Evolutionary conservation across 805 yeast genomes (phyloP).

Genomic region (Cyberlindnera maritima): DNA sequence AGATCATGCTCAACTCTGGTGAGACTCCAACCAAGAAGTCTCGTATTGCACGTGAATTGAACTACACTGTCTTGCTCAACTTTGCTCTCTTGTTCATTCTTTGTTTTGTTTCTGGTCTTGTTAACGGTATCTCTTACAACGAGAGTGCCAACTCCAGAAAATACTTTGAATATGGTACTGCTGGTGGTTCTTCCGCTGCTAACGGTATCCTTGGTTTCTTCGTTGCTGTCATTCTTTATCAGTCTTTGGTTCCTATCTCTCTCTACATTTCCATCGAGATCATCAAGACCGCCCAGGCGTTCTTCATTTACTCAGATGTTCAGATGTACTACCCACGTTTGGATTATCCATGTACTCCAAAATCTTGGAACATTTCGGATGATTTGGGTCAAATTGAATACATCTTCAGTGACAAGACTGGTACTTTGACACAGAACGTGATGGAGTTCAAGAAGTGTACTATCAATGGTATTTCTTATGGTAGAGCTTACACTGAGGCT

Average conservation of each 20-base stretch:
- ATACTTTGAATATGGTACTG: slow-evolving; percentile 68
- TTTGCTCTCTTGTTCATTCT: slow-evolving; percentile 60
- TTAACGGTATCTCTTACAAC: slow-evolving; percentile 65
- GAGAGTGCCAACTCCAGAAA: slow-evolving; percentile 47
- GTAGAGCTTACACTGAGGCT: slow-evolving; percentile 82
- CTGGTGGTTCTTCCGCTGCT: slow-evolving; percentile 60
- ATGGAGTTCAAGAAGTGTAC: slow-evolving; percentile 87
- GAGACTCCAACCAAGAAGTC: slow-evolving; percentile 76
- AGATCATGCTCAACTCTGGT: slow-evolving; percentile 80
- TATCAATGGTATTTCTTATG: slow-evolving; percentile 68
- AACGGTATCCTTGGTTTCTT: slow-evolving; percentile 74
- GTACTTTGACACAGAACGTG: slow-evolving; percentile 78
- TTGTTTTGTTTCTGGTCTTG: slow-evolving; percentile 68
- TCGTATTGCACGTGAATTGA: slow-evolving; percentile 69
- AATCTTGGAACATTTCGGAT: slow-evolving; percentile 83
- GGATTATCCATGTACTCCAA: slow-evolving; percentile 82
- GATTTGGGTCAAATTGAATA: slow-evolving; percentile 86
- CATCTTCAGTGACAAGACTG: slow-evolving; percentile 81
- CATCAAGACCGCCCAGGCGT: slow-evolving; percentile 79
- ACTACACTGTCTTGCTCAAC: slow-evolving; percentile 65
- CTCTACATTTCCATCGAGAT: slow-evolving; percentile 79
- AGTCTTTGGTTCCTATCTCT: slow-evolving; percentile 80
- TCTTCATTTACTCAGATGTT: slow-evolving; percentile 73
- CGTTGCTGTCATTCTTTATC: slow-evolving; percentile 73
- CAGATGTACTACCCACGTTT: slow-evolving; percentile 64